Evolutionary conservation across 352 stramenopile species (phyloP), one percentile per base, ranked within the genome.

Genomic region (Phytopythium montanum): DNA sequence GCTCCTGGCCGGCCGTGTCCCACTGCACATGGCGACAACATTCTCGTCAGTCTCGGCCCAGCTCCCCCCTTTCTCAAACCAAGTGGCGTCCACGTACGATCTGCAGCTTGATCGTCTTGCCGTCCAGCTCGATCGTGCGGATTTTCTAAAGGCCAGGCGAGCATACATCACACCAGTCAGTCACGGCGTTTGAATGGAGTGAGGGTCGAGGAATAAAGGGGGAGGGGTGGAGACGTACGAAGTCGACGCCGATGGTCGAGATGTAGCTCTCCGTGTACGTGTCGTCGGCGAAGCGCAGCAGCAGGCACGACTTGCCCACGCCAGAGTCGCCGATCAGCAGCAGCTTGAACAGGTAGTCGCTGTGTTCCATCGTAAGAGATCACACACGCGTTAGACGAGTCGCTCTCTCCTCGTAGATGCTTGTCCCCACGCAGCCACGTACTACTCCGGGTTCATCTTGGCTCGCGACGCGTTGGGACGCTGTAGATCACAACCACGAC

Each of bases 261-360:
- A 99, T 99, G 79, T 99, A 99, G 64, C 92, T 98, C 72, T 99
- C 97, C 58, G 97, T 99, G 88, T 99, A 99, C 56, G 96, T 98
- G 83, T 99, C 97, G 73, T 99, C 97, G 3, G 97, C 97, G 79
- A 99, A 99, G 85, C 97, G 90, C 25, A 99, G 85, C 64, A 99
- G 79, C 65, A 99, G 82, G 87, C 97, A 99, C 62, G 97, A 99
- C 87, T 99, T 99, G 54, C 96, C 94, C 61, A 99, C 96, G 59
- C 96, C 96, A 14, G 92, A 98, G 87, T 99, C 96, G 79, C 96
- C 96, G 75, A 99, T 99, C 39, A 99, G 80, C 60, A 99, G 73
- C 69, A 99, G 86, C 82, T 99, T 99, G 76, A 99, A 98, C 51
- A 99, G 72, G 79, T 98, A 99, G 79, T 99, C 98, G 89, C 93